These are phyloP conservation scores for Sporothrix mexicana DNA, from an alignment of 2,329 filamentous ascomycete species.

Conservation along the genomic window DNA sequence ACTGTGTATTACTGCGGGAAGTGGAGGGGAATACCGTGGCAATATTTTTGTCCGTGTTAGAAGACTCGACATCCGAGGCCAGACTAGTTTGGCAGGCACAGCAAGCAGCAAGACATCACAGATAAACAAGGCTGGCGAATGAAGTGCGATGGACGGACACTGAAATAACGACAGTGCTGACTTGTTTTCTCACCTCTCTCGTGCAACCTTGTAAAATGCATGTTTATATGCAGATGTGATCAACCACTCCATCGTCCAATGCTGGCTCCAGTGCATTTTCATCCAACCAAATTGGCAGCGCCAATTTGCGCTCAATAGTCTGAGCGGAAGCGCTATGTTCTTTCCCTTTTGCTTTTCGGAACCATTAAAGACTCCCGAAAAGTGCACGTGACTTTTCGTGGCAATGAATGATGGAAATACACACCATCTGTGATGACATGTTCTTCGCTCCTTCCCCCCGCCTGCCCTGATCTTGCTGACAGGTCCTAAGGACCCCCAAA, in stretches of 20 bases:
- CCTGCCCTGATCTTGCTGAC: not conserved
- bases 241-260: not conserved
- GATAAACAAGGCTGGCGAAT: not conserved
- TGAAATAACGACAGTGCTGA: not conserved
- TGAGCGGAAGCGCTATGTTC: not conserved
- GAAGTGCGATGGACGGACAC: not conserved
- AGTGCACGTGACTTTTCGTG: not conserved
- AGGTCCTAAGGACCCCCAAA: not conserved
- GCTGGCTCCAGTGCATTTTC: slow-evolving; percentile 5
- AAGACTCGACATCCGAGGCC: slow-evolving; percentile 6
- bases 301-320: not conserved
- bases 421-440: not conserved
- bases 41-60: not conserved
- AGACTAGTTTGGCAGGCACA: not conserved
- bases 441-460: not conserved
- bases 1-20: not conserved
- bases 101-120: not conserved
- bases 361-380: not conserved
- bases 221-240: not conserved
- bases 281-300: not conserved
- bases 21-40: not conserved
- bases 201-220: not conserved
- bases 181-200: not conserved
- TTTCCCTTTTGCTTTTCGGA: not conserved
- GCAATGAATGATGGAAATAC: not conserved